phyloP scores from a whole-genome alignment of 2,329 filamentous ascomycete genomes.

The Aspergillus luchuensis region DNA sequence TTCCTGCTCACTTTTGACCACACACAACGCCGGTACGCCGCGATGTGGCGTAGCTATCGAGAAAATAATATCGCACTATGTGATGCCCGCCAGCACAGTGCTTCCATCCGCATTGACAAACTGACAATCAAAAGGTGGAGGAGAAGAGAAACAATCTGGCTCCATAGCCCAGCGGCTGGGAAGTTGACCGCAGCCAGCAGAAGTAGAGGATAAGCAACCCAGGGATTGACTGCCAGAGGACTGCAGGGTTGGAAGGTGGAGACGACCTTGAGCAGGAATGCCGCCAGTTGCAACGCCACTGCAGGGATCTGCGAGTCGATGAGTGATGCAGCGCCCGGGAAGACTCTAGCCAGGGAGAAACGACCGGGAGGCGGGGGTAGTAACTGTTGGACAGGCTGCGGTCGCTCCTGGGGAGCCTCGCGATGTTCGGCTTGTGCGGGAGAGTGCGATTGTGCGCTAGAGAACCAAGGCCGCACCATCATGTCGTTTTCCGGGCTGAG shows the following conservation, averaged over 20 bases:
- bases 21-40: not conserved
- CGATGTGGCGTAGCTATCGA: not conserved
- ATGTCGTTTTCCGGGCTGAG: constrained; percentile 34
- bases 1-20: not conserved
- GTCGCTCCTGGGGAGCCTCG: constrained; percentile 19
- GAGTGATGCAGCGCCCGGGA: constrained; percentile 24
- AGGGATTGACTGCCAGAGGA: constrained; percentile 67
- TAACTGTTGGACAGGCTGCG: constrained; percentile 36
- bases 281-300: constrained; percentile 53
- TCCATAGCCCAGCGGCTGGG: constrained; percentile 35
- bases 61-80: not conserved
- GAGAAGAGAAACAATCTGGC: constrained; percentile 46
- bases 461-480: constrained; percentile 35
- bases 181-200: constrained; percentile 68
- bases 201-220: constrained; percentile 68
- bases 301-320: constrained; percentile 36
- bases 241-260: constrained; percentile 69
- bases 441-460: constrained; percentile 28
- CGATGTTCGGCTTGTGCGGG: constrained; percentile 21
- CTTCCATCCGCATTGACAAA: constrained; percentile 39
- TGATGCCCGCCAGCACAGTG: constrained; percentile 14
- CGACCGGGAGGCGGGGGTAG: constrained; percentile 46
- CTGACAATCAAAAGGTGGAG: constrained; percentile 52
- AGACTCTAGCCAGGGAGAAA: constrained; percentile 23
- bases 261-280: constrained; percentile 71